Base-by-base conservation (phyloP, 1,284 basidiomycete genomes). In the Cutaneotrichosporon sp. region DNA sequence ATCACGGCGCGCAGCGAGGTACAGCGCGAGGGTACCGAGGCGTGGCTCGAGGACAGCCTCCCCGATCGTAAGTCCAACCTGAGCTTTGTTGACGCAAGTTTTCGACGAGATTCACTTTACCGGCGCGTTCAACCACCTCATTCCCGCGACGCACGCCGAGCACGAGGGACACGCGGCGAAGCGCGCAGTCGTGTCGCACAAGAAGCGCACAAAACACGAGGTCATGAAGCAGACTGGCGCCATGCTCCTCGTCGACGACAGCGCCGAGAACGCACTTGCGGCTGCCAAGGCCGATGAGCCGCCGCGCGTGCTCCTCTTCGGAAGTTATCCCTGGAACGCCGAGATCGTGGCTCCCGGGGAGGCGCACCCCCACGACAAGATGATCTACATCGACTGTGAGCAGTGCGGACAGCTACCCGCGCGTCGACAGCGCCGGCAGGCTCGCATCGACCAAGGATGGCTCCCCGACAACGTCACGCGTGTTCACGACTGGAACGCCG, bases 301-400 rank as follows among this genome's bases (percentile, higher is more conserved):
- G 1, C 77, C 85, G 16, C 85, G 83, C 2, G 87, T 88, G n/a
- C 79, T 91, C 40, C 82, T 92, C 7, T 91, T 91, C 69, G 90
- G 90, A n/a, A 79, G 85, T 55, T 90, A 90, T 70, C 82, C 85
- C 59, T 92, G 90, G 90, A 90, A 90, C 76, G 82, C 72, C 81
- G 72, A 84, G 85, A 64, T 70, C 82, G 56, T 65, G 31, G 60
- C 46, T 84, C 84, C 32, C 6, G 62, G 62, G 21, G 55, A 56
- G 13, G 61, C 40, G 49, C 72, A 52, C 50, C 72, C 63, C 8
- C 65, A 73, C 40, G 84, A 88, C 60, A 82, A 85, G 61, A 83
- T 88, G 81, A 81, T 84, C 26, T 90, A 87, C 71, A 84, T 85
- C 63, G 83, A 84, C 71, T 82, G 86, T 31, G 66, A 72, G 55